Evolutionary conservation across 305 asterid species (phyloP).

Genomic region (Fraxinus greggii): DNA sequence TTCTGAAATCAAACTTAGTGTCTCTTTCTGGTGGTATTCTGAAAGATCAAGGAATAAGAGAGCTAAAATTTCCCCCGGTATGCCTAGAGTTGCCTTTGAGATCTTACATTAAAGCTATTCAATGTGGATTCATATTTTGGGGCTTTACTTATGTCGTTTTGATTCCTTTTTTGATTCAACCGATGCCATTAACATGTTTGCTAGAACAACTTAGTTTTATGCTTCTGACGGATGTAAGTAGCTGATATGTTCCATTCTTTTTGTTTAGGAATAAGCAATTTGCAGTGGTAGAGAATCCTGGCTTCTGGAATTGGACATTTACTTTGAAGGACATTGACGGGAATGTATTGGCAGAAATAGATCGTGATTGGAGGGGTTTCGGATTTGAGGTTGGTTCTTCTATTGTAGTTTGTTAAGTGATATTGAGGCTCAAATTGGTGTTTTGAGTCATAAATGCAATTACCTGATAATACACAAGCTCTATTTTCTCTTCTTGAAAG

Average conservation of each 20-base stretch:
- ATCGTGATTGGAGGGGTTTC: conserved; percentile 97
- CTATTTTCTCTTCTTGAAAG: neutral
- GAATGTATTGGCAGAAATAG: conserved; percentile 82
- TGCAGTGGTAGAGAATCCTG: conserved; percentile 96
- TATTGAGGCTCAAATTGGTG: conserved; percentile 5
- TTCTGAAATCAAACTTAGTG: neutral
- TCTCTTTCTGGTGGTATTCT: neutral
- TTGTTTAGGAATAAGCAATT: conserved; percentile 74
- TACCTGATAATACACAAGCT: conserved; percentile 9
- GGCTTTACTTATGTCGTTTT: neutral
- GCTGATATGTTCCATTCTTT: conserved; percentile 1
- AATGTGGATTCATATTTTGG: conserved; percentile 9
- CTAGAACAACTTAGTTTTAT: conserved; percentile 12
- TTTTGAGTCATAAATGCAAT: conserved; percentile 13
- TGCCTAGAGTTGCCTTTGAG: neutral
- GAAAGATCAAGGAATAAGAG: neutral
- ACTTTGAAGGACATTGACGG: conserved; percentile 90
- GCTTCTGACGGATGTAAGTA: conserved; percentile 3
- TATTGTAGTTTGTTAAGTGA: neutral
- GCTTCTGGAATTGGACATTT: conserved; percentile 96
- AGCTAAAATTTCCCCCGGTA: neutral
- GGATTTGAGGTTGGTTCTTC: conserved; percentile 73
- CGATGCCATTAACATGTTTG: neutral
- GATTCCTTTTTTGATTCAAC: neutral
- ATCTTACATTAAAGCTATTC: neutral